Evolutionary conservation across 2,329 filamentous ascomycete genomes (phyloP), one percentile per base, ranked within the genome.

Genomic region (Leptosphaerulina australis): DNA sequence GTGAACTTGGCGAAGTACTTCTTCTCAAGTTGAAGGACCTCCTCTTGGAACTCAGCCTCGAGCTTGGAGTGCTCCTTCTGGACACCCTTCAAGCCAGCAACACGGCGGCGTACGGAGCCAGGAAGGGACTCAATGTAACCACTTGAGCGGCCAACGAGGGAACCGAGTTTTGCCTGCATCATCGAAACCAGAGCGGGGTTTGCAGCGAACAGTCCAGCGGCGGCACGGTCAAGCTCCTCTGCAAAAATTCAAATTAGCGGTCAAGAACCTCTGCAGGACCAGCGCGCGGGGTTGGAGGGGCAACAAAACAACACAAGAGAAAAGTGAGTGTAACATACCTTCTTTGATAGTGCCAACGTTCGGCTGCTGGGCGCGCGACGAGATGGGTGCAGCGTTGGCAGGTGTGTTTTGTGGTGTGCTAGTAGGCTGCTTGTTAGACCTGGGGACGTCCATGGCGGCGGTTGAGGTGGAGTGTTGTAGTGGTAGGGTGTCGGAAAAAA

Each of bases 1-100:
- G 91, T 96, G 79, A 97, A 99, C 79, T 97, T 97, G 78, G 90
- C 90, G 68, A 97, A 97, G 79, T 96, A 99, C 80, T 97, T 97
- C 85, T 99, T 99, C 83, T 99, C 94, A 21, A 99, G 85, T 76
- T 97, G 88, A 51, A 99, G 84, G 56, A 99, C 92, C 79, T 97
- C 95, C 77, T 97, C 92, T 76, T 99, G 95, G 77, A 99, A 97
- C 77, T 97, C 88, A 44, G 91, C 90, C 82, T 99, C 95, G 66
- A 99, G 87, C 80, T 97, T 97, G 55, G 93, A 90, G 80, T 99
- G 94, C 69, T 97, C 92, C 79, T 97, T 97, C 79, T 99, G 94
- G 66, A 99, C 91, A 64, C 93, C 95, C 81, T 97, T 97, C 57
- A 99, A 83, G 63, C 94, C 95, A 56, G 92, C 87, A 60, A 99